Conservation (phyloP, 1,284 basidiomycete genomes). For the Sphagnurus paluster region DNA sequence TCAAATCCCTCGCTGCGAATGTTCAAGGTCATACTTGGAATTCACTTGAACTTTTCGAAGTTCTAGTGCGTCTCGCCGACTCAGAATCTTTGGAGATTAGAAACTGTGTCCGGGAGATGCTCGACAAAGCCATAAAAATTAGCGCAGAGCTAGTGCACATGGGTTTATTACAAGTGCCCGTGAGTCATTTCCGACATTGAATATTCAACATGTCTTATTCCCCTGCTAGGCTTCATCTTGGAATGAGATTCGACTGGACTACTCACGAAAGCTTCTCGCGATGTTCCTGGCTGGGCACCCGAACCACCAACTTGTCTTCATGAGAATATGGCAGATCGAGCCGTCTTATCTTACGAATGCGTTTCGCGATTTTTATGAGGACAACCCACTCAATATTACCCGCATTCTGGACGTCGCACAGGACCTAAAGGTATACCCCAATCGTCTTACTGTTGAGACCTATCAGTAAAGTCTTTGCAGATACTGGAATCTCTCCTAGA, state of each 20-base stretch:
- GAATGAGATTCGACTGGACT: conserved; percentile 84
- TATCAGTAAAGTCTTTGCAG: conserved; percentile 36
- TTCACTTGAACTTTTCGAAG: conserved; percentile 87
- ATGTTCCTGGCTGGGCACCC: conserved; percentile 94
- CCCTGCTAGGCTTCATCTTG: conserved; percentile 72
- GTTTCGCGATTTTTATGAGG: conserved; percentile 89
- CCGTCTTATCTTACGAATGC: conserved; percentile 84
- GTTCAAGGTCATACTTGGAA: conserved; percentile 95
- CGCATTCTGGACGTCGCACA: conserved; percentile 94
- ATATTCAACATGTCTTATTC: not conserved
- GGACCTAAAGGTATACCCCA: conserved; percentile 77
- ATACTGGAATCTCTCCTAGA: conserved; percentile 89
- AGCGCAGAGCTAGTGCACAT: conserved; percentile 95
- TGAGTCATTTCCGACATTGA: conserved; percentile 41
- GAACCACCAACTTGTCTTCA: conserved; percentile 95
- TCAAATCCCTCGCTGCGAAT: conserved; percentile 81
- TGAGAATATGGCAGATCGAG: conserved; percentile 92
- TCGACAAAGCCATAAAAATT: conserved; percentile 90
- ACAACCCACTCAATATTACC: conserved; percentile 91
- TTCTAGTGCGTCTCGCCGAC: conserved; percentile 77
- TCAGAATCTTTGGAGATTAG: conserved; percentile 73
- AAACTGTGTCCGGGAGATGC: conserved; percentile 80
- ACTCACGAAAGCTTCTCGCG: conserved; percentile 82
- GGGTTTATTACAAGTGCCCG: conserved; percentile 88
- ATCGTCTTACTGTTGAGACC: not conserved